These are phyloP conservation scores for Colletotrichum zoysiae DNA, from an alignment of 2,329 filamentous ascomycete genomes.

Conservation along the genomic window DNA sequence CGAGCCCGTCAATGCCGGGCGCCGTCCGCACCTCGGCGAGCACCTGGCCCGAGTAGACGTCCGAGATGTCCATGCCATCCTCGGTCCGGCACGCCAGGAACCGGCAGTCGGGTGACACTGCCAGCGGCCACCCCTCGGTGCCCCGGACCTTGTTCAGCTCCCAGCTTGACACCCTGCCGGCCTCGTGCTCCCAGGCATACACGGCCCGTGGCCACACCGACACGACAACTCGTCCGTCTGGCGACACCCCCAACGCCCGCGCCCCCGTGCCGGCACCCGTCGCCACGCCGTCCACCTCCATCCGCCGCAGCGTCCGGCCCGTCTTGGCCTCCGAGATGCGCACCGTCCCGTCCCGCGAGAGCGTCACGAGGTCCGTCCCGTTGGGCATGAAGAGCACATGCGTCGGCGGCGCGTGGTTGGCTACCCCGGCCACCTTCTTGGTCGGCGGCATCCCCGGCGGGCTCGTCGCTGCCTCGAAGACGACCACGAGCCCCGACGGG, in stretches of 20 bases:
- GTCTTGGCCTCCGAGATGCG: conserved; percentile 51
- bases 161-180: conserved; percentile 52
- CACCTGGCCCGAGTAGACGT: conserved; percentile 51
- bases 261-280: conserved; percentile 44
- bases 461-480: conserved; percentile 20
- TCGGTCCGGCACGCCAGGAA: conserved; percentile 57
- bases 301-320: conserved; percentile 52
- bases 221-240: conserved; percentile 50
- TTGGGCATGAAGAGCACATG: conserved; percentile 53
- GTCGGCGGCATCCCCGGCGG: conserved; percentile 15
- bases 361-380: conserved; percentile 50
- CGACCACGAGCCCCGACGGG: conserved; percentile 5
- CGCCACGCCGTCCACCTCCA: conserved; percentile 51
- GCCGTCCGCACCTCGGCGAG: conserved; percentile 46
- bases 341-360: conserved; percentile 54
- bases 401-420: conserved; percentile 54
- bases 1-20: conserved; percentile 43
- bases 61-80: conserved; percentile 57
- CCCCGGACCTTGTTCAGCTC: conserved; percentile 50
- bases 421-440: conserved; percentile 48
- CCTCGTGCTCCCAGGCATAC: conserved; percentile 53
- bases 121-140: conserved; percentile 57
- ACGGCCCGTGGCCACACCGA: conserved; percentile 56
- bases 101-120: conserved; percentile 54
- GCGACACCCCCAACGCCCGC: conserved; percentile 51